Conservation (phyloP, 441 rosid species). For the Flueggea neowawraea region DNA sequence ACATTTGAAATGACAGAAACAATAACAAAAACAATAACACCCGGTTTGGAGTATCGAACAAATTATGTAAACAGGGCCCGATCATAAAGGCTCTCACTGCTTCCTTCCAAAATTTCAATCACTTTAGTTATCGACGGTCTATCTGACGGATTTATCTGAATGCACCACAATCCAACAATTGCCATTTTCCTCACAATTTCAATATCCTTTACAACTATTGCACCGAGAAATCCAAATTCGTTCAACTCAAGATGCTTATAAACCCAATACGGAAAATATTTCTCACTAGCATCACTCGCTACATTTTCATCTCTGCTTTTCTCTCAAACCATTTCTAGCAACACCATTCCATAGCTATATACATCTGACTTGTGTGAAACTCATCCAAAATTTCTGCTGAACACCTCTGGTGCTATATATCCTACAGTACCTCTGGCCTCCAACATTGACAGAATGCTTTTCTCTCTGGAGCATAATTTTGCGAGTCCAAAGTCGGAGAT, state of each 20-base stretch:
- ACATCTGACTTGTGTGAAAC: conserved; percentile 34
- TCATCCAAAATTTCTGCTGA: conserved; percentile 22
- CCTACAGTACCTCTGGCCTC: conserved; percentile 30
- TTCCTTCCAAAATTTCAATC: conserved; percentile 26
- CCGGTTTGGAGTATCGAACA: too few species aligned
- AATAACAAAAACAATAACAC: too few species aligned
- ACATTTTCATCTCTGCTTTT: conserved; percentile 8
- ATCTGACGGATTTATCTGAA: conserved; percentile 25
- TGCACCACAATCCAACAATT: conserved; percentile 38
- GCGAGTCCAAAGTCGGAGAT: too few species aligned
- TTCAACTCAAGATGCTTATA: conserved; percentile 15
- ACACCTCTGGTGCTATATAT: conserved; percentile 17
- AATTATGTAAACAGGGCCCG: too few species aligned
- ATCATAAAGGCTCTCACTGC: too few species aligned
- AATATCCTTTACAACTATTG: conserved; percentile 11
- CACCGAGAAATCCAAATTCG: background rate
- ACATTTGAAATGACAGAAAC: too few species aligned
- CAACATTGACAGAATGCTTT: conserved; percentile 23
- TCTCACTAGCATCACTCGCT: conserved; percentile 9
- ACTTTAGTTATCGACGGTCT: conserved; percentile 31
- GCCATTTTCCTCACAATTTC: conserved; percentile 20
- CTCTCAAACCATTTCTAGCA: conserved; percentile 27
- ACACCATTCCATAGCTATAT: conserved; percentile 42
- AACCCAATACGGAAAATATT: conserved; percentile 19
- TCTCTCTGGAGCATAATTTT: conserved; percentile 20